phyloP scores from a whole-genome alignment of 73 alveolate species.

The Paramecium sexaurelia region DNA sequence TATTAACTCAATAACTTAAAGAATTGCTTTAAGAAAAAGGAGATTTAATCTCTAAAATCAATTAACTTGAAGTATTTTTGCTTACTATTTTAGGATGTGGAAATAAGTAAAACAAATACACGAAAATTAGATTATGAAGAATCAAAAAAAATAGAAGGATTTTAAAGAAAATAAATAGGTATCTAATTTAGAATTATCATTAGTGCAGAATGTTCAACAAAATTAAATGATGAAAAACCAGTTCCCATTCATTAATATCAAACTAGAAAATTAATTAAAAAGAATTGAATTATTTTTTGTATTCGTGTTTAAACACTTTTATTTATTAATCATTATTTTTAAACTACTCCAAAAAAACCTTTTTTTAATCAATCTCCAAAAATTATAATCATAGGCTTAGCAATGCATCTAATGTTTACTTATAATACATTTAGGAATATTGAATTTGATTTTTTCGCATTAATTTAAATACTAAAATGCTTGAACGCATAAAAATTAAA shows the following conservation, averaged over 20 bases:
- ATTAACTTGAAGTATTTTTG: background rate
- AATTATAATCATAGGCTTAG: too few relatives aligned
- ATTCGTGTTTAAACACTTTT: background rate
- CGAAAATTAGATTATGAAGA: background rate
- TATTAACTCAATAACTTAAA: constrained; percentile 4
- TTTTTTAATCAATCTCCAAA: too few relatives aligned
- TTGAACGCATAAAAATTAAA: background rate
- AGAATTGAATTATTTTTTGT: constrained; percentile 15
- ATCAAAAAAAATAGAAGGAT: background rate
- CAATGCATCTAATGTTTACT: too few relatives aligned
- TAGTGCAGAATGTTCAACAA: background rate
- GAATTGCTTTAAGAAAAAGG: constrained; percentile 46
- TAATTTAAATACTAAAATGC: too few relatives aligned
- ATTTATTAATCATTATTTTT: too few relatives aligned
- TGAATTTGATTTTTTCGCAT: too few relatives aligned
- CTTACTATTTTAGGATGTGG: background rate
- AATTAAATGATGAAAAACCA: background rate
- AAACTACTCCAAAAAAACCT: too few relatives aligned
- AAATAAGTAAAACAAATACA: background rate
- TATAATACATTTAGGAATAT: too few relatives aligned
- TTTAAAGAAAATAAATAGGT: background rate
- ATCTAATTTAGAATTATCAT: background rate
- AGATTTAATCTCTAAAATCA: constrained; percentile 17
- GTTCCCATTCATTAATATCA: background rate
- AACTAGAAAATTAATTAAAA: constrained; percentile 42